Conservation (phyloP, 306 rosid species). For the Prosopis cineraria region DNA sequence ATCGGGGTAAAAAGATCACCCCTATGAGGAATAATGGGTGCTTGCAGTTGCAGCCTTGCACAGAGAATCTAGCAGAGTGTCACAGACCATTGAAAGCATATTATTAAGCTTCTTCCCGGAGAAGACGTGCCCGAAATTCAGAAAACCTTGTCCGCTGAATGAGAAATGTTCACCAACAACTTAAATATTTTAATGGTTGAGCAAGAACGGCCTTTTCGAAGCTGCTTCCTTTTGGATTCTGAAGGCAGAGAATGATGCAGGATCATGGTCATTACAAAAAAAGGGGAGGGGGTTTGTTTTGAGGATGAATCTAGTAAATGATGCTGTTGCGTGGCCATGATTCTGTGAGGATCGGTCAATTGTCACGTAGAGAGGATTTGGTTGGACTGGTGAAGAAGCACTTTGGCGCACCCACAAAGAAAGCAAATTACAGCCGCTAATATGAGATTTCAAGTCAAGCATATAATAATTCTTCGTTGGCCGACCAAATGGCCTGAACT, state of each 20-base stretch:
- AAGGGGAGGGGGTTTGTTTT: neutral
- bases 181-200: neutral
- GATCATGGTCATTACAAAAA: neutral
- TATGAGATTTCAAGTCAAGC: constrained; percentile 15
- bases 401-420: constrained; percentile 15
- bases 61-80: constrained; percentile 15
- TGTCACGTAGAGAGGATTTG: constrained; percentile 27
- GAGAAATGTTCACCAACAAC: neutral
- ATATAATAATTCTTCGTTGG: constrained; percentile 21
- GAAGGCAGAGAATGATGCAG: neutral
- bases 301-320: constrained; percentile 3
- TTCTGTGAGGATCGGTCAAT: neutral
- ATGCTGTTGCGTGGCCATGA: constrained; percentile 8
- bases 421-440: constrained; percentile 25
- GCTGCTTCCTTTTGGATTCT: neutral
- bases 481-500: constrained; percentile 19
- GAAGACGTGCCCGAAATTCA: neutral
- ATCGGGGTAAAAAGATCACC: neutral
- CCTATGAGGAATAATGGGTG: constrained; percentile 13
- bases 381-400: constrained; percentile 27
- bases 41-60: neutral
- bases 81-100: neutral
- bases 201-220: neutral
- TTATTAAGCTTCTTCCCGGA: neutral
- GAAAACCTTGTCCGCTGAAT: neutral